These are phyloP conservation scores for Leccinum imitatum DNA, from an alignment of 768 basidiomycete genomes.

Conservation along the genomic window DNA sequence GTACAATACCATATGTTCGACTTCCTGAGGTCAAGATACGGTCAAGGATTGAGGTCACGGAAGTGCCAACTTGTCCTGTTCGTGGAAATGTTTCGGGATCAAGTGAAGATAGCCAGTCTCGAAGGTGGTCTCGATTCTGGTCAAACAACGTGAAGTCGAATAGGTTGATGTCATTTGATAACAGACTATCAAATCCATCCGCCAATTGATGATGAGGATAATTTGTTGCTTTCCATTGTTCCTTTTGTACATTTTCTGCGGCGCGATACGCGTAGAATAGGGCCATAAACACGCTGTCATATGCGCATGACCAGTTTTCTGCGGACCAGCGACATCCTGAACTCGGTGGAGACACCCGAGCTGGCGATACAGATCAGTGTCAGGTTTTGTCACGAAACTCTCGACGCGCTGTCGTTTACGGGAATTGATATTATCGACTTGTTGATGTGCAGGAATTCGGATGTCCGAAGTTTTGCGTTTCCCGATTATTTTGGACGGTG, in stretches of 20 bases:
- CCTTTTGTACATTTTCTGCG: neutral
- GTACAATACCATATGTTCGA: too few species aligned
- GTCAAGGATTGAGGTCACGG: neutral
- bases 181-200: neutral
- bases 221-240: neutral
- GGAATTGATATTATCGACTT: too few species aligned
- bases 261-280: conserved; percentile 5
- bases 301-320: conserved; percentile 11
- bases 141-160: neutral
- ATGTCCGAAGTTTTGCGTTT: too few species aligned
- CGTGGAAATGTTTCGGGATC: neutral
- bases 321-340: conserved; percentile 1
- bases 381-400: too few species aligned
- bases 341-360: too few species aligned
- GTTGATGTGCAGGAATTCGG: too few species aligned
- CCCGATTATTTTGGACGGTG: too few species aligned
- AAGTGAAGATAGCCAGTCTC: neutral
- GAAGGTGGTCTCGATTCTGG: neutral
- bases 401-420: too few species aligned
- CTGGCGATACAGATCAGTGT: too few species aligned
- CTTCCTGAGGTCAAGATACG: too few species aligned
- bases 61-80: neutral
- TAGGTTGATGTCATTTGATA: neutral
- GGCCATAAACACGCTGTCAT: conserved; percentile 9
- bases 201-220: neutral